A percentile compares a stretch with the other conserved stretches of the same genome.
Evolutionary conservation across 345 rosid species (phyloP).

Genomic region (Mallotus nudiflorus): DNA sequence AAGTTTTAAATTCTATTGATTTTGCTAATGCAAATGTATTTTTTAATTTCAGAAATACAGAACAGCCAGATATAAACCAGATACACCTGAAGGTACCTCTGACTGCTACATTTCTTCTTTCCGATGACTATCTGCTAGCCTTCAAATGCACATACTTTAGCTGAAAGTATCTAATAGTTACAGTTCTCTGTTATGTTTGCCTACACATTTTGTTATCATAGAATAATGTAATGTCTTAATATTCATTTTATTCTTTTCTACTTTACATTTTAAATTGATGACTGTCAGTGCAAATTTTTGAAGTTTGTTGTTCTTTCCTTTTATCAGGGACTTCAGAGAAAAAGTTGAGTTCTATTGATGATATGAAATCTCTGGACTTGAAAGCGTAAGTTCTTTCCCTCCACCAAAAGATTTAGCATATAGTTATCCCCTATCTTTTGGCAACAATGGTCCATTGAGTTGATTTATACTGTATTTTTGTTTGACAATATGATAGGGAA

Average conservation of each 20-base stretch:
- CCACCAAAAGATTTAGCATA: background rate
- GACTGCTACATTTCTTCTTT: slow-evolving; percentile 11
- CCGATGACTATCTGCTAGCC: background rate
- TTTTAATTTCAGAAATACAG: slow-evolving; percentile 77
- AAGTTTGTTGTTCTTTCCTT: slow-evolving; percentile 18
- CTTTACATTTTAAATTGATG: background rate
- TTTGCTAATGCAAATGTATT: slow-evolving; percentile 8
- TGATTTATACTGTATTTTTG: slow-evolving; percentile 6
- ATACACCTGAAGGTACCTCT: slow-evolving; percentile 54
- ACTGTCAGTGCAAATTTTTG: background rate
- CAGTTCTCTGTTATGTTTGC: background rate
- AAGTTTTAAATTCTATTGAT: slow-evolving; percentile 10
- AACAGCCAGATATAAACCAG: slow-evolving; percentile 87
- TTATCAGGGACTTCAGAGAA: slow-evolving; percentile 57
- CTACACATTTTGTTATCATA: background rate
- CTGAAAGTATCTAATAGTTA: background rate
- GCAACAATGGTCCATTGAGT: slow-evolving; percentile 4
- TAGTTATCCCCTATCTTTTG: background rate
- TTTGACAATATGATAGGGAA: no score
- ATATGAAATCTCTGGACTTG: slow-evolving; percentile 67
- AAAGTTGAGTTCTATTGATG: slow-evolving; percentile 50
- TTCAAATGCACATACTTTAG: background rate
- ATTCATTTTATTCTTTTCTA: background rate
- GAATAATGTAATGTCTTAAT: background rate
- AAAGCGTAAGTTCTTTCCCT: slow-evolving; percentile 55